Evolutionary conservation across 371 early-diverging fungal genomes (phyloP).

Genomic region (Mucor velutinosus): DNA sequence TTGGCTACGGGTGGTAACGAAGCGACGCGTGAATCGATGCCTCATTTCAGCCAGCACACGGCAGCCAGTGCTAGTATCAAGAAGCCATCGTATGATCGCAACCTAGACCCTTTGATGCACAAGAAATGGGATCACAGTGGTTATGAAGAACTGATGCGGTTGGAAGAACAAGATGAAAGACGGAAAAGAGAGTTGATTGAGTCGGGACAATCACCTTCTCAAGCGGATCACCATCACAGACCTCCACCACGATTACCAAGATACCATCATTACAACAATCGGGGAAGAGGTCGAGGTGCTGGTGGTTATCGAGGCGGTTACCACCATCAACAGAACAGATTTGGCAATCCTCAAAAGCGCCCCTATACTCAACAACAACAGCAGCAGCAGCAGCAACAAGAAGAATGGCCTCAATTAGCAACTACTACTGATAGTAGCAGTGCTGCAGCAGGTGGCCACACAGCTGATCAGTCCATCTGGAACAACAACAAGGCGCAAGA

Average conservation of each 20-base stretch:
- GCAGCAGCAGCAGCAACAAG: neutral
- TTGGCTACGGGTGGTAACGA: constrained; percentile 29
- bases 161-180: constrained; percentile 38
- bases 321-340: neutral
- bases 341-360: neutral
- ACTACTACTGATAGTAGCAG: neutral
- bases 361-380: neutral
- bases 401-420: constrained; percentile 11
- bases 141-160: constrained; percentile 36
- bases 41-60: neutral
- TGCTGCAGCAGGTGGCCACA: neutral
- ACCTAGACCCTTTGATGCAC: constrained; percentile 24
- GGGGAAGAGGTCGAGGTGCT: neutral
- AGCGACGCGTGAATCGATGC: neutral
- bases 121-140: constrained; percentile 49
- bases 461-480: neutral
- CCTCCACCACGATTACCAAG: neutral
- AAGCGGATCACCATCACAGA: neutral
- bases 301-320: neutral
- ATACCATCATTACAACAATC: neutral
- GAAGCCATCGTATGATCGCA: neutral
- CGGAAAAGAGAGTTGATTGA: constrained; percentile 16
- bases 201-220: neutral
- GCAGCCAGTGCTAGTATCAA: neutral
- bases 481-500: neutral